Conservation (phyloP, 225 moss, liverwort and hornwort species). For the Thuidium tamariscinum region DNA sequence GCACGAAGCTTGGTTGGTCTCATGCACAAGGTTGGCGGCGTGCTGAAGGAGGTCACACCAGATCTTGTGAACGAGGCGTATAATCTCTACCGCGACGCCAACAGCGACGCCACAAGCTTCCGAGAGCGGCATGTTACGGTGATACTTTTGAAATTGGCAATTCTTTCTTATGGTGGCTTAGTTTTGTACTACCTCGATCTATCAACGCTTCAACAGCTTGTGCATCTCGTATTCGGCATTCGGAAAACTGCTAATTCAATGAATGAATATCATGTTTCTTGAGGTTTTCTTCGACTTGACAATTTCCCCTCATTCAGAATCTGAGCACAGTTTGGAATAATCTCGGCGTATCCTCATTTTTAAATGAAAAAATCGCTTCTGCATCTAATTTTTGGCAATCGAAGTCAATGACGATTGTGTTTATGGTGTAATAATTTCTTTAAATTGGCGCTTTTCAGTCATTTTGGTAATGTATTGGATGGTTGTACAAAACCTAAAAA, state of each 20-base stretch:
- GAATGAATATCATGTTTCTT: neutral
- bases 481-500: neutral
- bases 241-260: neutral
- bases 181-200: neutral
- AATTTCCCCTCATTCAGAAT: neutral
- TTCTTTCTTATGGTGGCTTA: neutral
- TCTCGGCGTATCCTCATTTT: neutral
- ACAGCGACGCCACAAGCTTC: neutral
- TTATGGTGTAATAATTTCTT: neutral
- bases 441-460: neutral
- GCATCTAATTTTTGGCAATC: neutral
- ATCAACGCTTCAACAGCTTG: neutral
- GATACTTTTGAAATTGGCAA: neutral
- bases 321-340: neutral
- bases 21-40: conserved; percentile 19
- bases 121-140: neutral
- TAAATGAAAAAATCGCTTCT: neutral
- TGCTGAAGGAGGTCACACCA: conserved; percentile 4
- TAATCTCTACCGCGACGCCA: conserved; percentile 7
- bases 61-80: conserved; percentile 17
- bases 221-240: neutral
- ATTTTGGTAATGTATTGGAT: neutral
- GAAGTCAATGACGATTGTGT: neutral
- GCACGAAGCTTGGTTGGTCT: conserved; percentile 37
- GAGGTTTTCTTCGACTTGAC: neutral